phyloP scores from a whole-genome alignment of 2,329 filamentous ascomycete species.

The Pseudogymnoascus sp. region DNA sequence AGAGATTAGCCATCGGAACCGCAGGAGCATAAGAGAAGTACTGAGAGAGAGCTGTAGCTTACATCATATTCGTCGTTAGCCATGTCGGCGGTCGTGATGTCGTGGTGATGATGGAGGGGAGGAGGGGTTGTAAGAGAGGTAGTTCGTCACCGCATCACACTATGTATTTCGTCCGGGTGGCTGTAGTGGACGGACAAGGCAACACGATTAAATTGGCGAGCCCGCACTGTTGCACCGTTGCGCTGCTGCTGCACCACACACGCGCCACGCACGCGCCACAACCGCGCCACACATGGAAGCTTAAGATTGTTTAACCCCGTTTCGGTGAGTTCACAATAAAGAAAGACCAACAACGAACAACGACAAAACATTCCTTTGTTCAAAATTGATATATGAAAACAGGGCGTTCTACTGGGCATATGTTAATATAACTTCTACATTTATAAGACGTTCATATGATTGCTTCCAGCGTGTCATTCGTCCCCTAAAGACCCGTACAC shows the following conservation, averaged over 20 bases:
- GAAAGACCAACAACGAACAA: not conserved
- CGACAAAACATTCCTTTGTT: not conserved
- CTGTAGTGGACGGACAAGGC: conserved; percentile 16
- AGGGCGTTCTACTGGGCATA: not conserved
- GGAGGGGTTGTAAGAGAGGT: conserved; percentile 15
- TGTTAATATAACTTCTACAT: not conserved
- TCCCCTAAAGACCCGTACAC: not conserved
- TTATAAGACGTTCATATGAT: not conserved
- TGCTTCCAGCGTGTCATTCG: not conserved
- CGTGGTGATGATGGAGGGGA: conserved; percentile 19
- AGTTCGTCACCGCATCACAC: conserved; percentile 8
- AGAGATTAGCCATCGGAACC: conserved; percentile 31
- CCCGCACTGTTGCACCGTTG: not conserved
- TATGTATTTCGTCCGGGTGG: conserved; percentile 13
- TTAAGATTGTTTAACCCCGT: not conserved
- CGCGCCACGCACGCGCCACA: conserved; percentile 21
- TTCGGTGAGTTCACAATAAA: conserved; percentile 3
- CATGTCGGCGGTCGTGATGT: conserved; percentile 51
- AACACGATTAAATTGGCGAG: conserved; percentile 14
- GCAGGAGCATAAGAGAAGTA: conserved; percentile 25
- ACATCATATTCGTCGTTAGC: conserved; percentile 99
- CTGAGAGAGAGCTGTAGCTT: conserved; percentile 36
- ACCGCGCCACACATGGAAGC: conserved; percentile 13
- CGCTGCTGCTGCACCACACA: conserved; percentile 22
- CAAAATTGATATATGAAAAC: not conserved